Percentiles rank a stretch among this genome's conserved stretches.
phyloP scores from a whole-genome alignment of 768 basidiomycete genomes.

The Amanita phalloides region DNA sequence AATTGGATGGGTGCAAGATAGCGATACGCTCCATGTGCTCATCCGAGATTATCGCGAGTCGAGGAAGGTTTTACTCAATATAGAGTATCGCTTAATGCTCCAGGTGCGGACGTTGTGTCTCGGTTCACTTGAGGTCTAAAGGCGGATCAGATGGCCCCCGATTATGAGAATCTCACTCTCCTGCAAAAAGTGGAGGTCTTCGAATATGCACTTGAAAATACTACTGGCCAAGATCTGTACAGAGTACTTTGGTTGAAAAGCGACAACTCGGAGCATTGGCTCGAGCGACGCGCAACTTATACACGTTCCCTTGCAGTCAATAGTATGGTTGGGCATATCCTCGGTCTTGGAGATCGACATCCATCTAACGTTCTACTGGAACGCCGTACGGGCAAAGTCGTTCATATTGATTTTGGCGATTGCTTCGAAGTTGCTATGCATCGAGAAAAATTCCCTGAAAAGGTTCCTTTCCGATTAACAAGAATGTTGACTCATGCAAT shows the following conservation, averaged over 20 bases:
- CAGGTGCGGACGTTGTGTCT: slow-evolving; percentile 48
- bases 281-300: slow-evolving; percentile 92
- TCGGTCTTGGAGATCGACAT: slow-evolving; percentile 92
- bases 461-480: slow-evolving; percentile 95
- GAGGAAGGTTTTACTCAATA: slow-evolving; percentile 92
- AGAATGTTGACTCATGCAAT: slow-evolving; percentile 98
- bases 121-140: slow-evolving; percentile 2
- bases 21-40: slow-evolving; percentile 91
- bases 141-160: slow-evolving; percentile 85
- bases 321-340: slow-evolving; percentile 97
- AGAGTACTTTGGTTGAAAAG: slow-evolving; percentile 96
- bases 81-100: slow-evolving; percentile 97
- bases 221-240: slow-evolving; percentile 96
- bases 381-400: slow-evolving; percentile 69
- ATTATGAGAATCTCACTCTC: slow-evolving; percentile 89
- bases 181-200: slow-evolving; percentile 99
- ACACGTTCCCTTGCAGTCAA: slow-evolving; percentile 93
- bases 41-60: slow-evolving; percentile 95
- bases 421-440: slow-evolving; percentile 99
- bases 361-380: slow-evolving; percentile 88
- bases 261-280: slow-evolving; percentile 92
- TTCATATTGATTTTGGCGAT: slow-evolving; percentile 98
- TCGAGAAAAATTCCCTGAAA: slow-evolving; percentile 98
- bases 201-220: slow-evolving; percentile 96
- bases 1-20: slow-evolving; percentile 91